phyloP scores from a whole-genome alignment of 257 asterid species.

The Asclepias syriaca region DNA sequence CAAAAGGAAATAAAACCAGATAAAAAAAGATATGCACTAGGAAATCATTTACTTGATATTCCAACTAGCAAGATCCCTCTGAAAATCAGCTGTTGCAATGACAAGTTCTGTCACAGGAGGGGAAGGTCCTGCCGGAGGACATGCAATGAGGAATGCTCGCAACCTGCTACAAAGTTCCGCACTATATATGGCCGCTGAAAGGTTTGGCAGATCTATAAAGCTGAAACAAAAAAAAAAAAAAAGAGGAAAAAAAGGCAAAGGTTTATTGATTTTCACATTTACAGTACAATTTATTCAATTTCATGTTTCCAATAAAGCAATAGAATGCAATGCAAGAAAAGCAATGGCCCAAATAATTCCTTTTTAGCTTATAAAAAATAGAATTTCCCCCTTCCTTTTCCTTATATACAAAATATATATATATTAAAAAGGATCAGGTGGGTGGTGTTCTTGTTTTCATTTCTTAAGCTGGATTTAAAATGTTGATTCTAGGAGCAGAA shows the following conservation, averaged over 20 bases:
- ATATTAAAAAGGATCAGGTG: not conserved
- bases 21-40: too few relatives aligned
- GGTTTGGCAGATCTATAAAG: conserved; percentile 47
- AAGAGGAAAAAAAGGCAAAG: not conserved
- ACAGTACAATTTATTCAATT: not conserved
- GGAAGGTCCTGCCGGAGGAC: conserved; percentile 50
- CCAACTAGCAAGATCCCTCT: conserved; percentile 50
- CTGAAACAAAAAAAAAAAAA: conserved; percentile 19
- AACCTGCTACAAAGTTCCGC: conserved; percentile 47
- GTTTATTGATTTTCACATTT: not conserved
- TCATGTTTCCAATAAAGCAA: not conserved
- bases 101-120: conserved; percentile 48
- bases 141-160: conserved; percentile 56
- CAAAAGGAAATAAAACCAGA: not conserved
- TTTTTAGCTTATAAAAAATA: too few relatives aligned
- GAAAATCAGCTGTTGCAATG: conserved; percentile 50
- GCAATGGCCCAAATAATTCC: not conserved
- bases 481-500: not conserved
- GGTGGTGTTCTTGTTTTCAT: not conserved
- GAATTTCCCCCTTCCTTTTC: not conserved
- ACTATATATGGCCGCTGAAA: conserved; percentile 50
- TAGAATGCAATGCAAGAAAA: not conserved
- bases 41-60: conserved; percentile 32
- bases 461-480: not conserved
- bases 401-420: not conserved